These are phyloP conservation scores for Perilla frutescens DNA, from an alignment of 257 asterid species.

Conservation along the genomic window DNA sequence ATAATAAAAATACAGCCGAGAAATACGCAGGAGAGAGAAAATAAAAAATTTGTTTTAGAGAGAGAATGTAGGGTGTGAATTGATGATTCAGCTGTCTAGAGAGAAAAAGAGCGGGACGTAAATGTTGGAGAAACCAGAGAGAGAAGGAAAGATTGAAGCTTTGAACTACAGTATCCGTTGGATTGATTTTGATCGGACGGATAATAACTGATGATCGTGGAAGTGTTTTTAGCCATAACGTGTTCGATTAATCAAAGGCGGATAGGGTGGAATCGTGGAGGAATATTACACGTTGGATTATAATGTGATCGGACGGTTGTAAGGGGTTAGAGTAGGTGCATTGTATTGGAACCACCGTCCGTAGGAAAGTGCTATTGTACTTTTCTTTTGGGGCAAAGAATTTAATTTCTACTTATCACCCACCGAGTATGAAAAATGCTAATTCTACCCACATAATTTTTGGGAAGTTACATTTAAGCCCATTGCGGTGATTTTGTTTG, in stretches of 20 bases:
- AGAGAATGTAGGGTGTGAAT: constrained; percentile 23
- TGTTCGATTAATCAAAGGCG: constrained; percentile 72
- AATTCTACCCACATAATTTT: not conserved
- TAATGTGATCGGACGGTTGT: constrained; percentile 40
- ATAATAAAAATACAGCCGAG: constrained; percentile 17
- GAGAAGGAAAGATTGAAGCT: constrained; percentile 29
- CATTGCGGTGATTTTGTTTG: not conserved
- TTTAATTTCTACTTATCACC: not conserved
- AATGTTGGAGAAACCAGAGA: constrained; percentile 41
- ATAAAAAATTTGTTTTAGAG: constrained; percentile 10
- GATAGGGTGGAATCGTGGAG: constrained; percentile 55
- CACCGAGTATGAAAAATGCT: not conserved
- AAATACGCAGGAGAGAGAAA: constrained; percentile 18
- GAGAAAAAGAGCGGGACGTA: constrained; percentile 73
- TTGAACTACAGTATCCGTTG: constrained; percentile 46
- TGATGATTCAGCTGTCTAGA: constrained; percentile 40
- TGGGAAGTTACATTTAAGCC: not conserved
- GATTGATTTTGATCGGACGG: constrained; percentile 60
- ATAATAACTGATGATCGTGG: constrained; percentile 53
- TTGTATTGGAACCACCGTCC: constrained; percentile 36
- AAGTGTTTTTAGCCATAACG: constrained; percentile 67
- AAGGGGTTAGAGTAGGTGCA: constrained; percentile 39
- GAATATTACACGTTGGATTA: constrained; percentile 34
- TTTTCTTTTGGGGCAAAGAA: not conserved
- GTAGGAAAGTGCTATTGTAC: not conserved